Base-by-base conservation (phyloP, 176 grass and related monocot genomes). In the Oryza longistaminata region DNA sequence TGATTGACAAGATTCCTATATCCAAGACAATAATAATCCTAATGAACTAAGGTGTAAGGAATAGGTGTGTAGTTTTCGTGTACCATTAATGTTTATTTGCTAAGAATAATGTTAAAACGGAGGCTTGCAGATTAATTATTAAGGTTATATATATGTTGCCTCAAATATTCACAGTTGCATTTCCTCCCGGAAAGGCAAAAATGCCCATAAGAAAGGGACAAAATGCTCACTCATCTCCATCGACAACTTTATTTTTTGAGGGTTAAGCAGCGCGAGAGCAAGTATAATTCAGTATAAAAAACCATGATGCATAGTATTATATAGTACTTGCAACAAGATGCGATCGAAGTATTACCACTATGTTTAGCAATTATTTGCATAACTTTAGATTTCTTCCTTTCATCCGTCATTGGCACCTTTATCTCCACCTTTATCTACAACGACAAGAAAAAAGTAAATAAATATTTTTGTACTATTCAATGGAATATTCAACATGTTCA, bases 301-400 rank as follows among this genome's bases (percentile, higher is more conserved):
- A 58, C 7, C 1, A 5, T 58, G 53, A 58, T 9, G 19, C 17
- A n/a, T 42, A 34, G 10, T n/a, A 11, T 21, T 58, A n/a, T 58
- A 58, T 1, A 58, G 12, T 37, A 37, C 35, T 58, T 40, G 11
- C 3, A 3, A 9, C 25, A 71, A 71, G 34, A 42, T 70, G 35
- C 12, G 68, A 11, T 70, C 11, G 39, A 10, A 11, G 37, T 6
- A 73, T 74, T 74, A 74, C 71, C 71, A 27, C 0, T 1, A 1
- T 74, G 71, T 29, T 49, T 29, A 48, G 12, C 44, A 17, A 74
- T 74, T 74, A 74, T 15, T 74, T 74, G 71, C 71, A 74, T 49
- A 16, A 74, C 71, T 26, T 74, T 74, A 24, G 71, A 74, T n/a
- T 48, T 13, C 71, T 48, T 16, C 71, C 4, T 46, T 14, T 27